phyloP scores from a whole-genome alignment of 768 basidiomycete genomes.

The Kwoniella newhampshirensis region DNA sequence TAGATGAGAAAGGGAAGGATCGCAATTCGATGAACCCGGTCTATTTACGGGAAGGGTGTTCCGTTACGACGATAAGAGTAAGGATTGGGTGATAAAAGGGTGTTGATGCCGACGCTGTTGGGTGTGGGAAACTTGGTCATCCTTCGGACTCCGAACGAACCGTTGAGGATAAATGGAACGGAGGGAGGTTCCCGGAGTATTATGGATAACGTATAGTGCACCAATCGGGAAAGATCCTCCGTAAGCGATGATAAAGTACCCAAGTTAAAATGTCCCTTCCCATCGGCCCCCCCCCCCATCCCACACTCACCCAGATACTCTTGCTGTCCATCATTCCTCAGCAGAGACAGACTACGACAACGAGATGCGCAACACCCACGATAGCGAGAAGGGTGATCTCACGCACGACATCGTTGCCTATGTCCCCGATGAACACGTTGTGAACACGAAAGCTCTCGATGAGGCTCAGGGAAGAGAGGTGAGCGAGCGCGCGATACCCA shows the following conservation, averaged over 20 bases:
- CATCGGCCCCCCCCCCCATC: too few relatives aligned
- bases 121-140: too few relatives aligned
- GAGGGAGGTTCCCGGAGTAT: neutral
- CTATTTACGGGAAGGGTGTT: neutral
- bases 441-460: constrained; percentile 13
- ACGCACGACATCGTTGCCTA: neutral
- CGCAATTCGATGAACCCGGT: too few relatives aligned
- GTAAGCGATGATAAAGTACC: neutral
- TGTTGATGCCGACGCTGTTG: too few relatives aligned
- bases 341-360: neutral
- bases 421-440: constrained; percentile 7
- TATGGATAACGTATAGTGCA: neutral
- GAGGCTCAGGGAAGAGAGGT: constrained; percentile 12
- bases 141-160: too few relatives aligned
- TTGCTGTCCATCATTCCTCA: neutral
- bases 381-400: constrained; percentile 9
- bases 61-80: constrained; percentile 1
- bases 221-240: neutral
- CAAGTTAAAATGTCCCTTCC: too few relatives aligned
- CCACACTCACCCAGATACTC: neutral
- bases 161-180: too few relatives aligned
- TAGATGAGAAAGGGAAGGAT: too few relatives aligned
- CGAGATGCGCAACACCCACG: constrained; percentile 1
- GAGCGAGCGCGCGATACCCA: neutral
- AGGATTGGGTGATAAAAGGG: too few relatives aligned